These are phyloP conservation scores for Oemleria cerasiformis DNA, from an alignment of 306 rosid genomes.

Conservation along the genomic window DNA sequence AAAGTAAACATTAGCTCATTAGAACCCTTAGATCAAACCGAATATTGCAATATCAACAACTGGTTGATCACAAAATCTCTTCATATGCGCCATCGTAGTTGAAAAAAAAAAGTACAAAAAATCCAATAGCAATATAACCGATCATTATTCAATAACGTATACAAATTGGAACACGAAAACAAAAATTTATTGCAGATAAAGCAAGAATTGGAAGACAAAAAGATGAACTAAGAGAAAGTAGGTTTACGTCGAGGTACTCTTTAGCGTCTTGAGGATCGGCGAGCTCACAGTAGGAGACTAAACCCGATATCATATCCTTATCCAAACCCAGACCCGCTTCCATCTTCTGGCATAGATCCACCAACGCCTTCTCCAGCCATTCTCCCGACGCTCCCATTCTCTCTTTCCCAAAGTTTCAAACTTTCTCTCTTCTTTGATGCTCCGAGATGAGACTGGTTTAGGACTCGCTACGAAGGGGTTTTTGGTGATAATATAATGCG, in stretches of 20 bases:
- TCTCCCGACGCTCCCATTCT: constrained; percentile 61
- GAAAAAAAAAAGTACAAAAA: neutral
- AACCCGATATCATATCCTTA: constrained; percentile 75
- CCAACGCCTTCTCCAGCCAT: constrained; percentile 90
- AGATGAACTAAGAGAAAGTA: neutral
- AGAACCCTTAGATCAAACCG: neutral
- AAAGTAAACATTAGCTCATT: neutral
- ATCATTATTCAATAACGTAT: neutral
- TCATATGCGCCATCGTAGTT: neutral
- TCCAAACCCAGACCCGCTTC: constrained; percentile 77
- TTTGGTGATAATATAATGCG: neutral
- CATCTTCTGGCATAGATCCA: constrained; percentile 59
- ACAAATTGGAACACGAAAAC: constrained; percentile 6
- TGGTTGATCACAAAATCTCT: no score
- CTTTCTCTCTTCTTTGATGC: neutral
- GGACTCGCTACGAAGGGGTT: neutral
- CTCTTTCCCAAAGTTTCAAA: neutral
- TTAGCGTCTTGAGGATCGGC: constrained; percentile 88
- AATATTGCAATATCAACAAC: no score
- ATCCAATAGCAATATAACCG: neutral
- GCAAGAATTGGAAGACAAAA: constrained; percentile 5
- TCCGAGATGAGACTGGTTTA: neutral
- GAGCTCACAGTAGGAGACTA: constrained; percentile 86
- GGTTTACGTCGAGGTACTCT: constrained; percentile 80
- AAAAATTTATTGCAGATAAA: neutral